These are phyloP conservation scores for Calonectria crousiana DNA, from an alignment of 2,329 filamentous ascomycete species.

Conservation along the genomic window DNA sequence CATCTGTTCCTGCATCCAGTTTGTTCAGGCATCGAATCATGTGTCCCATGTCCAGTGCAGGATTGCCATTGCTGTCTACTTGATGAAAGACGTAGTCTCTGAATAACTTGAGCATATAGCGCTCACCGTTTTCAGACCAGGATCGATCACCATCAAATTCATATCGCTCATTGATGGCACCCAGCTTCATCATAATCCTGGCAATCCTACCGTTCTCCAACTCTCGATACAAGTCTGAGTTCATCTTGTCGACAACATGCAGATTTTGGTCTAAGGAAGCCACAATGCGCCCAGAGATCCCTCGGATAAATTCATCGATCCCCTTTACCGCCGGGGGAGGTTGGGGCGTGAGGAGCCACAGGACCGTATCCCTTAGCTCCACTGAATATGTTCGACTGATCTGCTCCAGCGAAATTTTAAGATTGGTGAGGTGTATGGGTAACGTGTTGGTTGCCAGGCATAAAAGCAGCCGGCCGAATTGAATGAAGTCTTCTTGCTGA, in stretches of 20 bases:
- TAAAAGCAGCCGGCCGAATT: slow-evolving; percentile 88
- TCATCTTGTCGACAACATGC: slow-evolving; percentile 83
- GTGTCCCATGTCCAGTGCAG: slow-evolving; percentile 88
- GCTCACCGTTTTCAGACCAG: slow-evolving; percentile 94
- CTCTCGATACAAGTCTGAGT: slow-evolving; percentile 79
- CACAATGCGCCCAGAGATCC: slow-evolving; percentile 83
- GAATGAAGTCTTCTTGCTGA: slow-evolving; percentile 88
- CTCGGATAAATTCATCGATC: slow-evolving; percentile 82
- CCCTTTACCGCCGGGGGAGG: slow-evolving; percentile 70
- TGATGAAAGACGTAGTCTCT: slow-evolving; percentile 98
- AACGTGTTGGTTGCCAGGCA: slow-evolving; percentile 79
- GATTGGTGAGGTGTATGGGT: slow-evolving; percentile 67
- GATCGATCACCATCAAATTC: slow-evolving; percentile 82
- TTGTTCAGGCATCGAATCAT: slow-evolving; percentile 91
- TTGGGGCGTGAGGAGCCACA: slow-evolving; percentile 82
- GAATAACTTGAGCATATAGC: slow-evolving; percentile 94
- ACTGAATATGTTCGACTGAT: slow-evolving; percentile 81
- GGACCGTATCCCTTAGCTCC: slow-evolving; percentile 82
- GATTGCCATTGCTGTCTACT: slow-evolving; percentile 85
- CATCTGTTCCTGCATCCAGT: slow-evolving; percentile 88
- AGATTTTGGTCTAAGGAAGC: slow-evolving; percentile 81
- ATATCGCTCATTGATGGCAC: slow-evolving; percentile 88
- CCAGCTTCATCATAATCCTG: slow-evolving; percentile 84
- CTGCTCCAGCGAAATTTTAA: slow-evolving; percentile 79
- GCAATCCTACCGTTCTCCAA: slow-evolving; percentile 91